A percentile compares a stretch with the other conserved stretches of the same genome.
Conservation (phyloP, 371 early-diverging fungal species). For the Dichotomocladium elegans region DNA sequence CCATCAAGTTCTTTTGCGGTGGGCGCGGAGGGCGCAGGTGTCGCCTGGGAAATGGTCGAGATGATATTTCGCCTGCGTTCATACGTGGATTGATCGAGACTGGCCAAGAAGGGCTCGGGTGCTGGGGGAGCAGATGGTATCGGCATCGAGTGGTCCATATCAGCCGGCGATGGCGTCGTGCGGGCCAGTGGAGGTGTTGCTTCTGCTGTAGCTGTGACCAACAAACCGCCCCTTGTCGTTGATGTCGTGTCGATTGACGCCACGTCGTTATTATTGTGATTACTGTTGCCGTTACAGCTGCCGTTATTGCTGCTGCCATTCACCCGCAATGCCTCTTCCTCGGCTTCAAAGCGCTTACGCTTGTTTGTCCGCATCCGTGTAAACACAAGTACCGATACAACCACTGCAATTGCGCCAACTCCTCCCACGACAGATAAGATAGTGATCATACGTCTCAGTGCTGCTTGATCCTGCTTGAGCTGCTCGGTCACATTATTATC, state of each 20-base stretch:
- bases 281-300: background rate
- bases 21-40: slow-evolving; percentile 13
- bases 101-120: background rate
- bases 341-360: slow-evolving; percentile 1
- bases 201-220: too few species aligned
- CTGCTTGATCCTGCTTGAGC: slow-evolving; percentile 14
- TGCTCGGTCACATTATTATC: slow-evolving; percentile 7
- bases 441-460: slow-evolving; percentile 14
- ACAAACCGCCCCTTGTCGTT: too few species aligned
- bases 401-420: slow-evolving; percentile 9
- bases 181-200: too few species aligned
- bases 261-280: background rate
- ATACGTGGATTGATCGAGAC: background rate
- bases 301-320: background rate
- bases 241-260: background rate
- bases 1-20: slow-evolving; percentile 15
- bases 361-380: slow-evolving; percentile 10
- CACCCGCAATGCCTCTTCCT: background rate
- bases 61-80: slow-evolving; percentile 1
- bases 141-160: background rate
- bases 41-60: slow-evolving; percentile 1
- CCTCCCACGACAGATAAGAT: slow-evolving; percentile 17
- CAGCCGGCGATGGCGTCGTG: background rate
- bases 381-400: slow-evolving; percentile 13
- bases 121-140: slow-evolving; percentile 9